Evolutionary conservation across 805 yeast genomes (phyloP).

Genomic region (Millerozyma miso): DNA sequence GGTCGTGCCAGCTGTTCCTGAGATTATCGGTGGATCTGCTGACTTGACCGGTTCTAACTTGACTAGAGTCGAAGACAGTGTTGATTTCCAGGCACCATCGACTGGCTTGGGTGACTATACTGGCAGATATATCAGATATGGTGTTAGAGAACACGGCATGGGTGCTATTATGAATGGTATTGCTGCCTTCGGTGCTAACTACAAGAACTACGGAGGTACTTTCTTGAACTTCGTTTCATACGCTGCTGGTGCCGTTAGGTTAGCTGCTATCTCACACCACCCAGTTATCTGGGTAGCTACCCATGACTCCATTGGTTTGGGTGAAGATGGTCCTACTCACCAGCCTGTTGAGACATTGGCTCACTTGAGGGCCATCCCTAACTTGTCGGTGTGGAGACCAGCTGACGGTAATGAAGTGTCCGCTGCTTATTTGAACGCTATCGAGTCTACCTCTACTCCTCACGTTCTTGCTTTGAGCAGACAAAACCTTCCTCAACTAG

Average conservation of each 20-base stretch:
- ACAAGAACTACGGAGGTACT: slow-evolving; percentile 93
- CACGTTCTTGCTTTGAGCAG: slow-evolving; percentile 73
- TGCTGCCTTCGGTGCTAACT: slow-evolving; percentile 82
- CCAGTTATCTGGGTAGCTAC: slow-evolving; percentile 87
- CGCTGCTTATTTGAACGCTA: slow-evolving; percentile 71
- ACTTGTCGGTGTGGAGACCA: slow-evolving; percentile 85
- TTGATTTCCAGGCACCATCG: slow-evolving; percentile 88
- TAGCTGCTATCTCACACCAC: slow-evolving; percentile 77
- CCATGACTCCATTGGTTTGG: slow-evolving; percentile 85
- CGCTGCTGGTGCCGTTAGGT: slow-evolving; percentile 84
- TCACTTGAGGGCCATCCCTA: slow-evolving; percentile 81
- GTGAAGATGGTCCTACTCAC: slow-evolving; percentile 94
- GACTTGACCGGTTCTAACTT: slow-evolving; percentile 96
- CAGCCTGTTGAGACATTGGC: slow-evolving; percentile 89
- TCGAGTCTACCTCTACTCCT: slow-evolving; percentile 62
- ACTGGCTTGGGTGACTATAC: slow-evolving; percentile 77
- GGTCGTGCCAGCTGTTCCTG: slow-evolving; percentile 68
- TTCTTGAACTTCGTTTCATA: slow-evolving; percentile 88
- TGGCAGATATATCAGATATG: slow-evolving; percentile 95
- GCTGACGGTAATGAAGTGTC: slow-evolving; percentile 89
- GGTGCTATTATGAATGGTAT: slow-evolving; percentile 98
- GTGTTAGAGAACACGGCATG: slow-evolving; percentile 99
- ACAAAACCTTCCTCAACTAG: slow-evolving; percentile 90
- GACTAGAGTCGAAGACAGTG: slow-evolving; percentile 80
- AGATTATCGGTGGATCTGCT: slow-evolving; percentile 96